Evolutionary conservation across 768 basidiomycete genomes (phyloP).

Genomic region (Calocybe gangraenosa): DNA sequence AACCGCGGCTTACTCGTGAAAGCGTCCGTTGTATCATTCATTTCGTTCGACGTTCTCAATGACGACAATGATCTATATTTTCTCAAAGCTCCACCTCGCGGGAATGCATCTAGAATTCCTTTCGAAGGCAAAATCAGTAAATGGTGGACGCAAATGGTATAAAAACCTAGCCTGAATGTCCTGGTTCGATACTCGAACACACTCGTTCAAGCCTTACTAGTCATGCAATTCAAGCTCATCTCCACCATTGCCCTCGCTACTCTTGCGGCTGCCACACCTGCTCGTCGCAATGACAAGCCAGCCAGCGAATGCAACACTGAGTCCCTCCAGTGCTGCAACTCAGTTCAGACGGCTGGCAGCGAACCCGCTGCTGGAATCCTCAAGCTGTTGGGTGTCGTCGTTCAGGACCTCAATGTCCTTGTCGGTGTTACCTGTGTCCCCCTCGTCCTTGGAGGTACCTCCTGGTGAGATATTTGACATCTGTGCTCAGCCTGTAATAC

Average conservation of each 20-base stretch:
- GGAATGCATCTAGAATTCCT: no score
- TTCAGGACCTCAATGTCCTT: slow-evolving; percentile 18
- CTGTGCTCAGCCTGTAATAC: no score
- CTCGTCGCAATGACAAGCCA: slow-evolving; percentile 7
- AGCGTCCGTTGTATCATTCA: no score
- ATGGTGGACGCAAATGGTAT: no score
- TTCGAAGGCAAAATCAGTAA: no score
- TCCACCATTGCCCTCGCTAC: slow-evolving; percentile 12
- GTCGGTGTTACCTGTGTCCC: slow-evolving; percentile 25
- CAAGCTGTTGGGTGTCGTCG: slow-evolving; percentile 21
- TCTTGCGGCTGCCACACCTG: slow-evolving; percentile 19
- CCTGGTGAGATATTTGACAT: slow-evolving; percentile 17
- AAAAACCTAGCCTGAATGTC: no score
- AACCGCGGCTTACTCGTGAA: no score
- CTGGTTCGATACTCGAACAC: no score
- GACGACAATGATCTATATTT: no score
- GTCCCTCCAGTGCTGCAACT: slow-evolving; percentile 27
- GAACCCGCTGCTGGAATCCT: slow-evolving; percentile 5
- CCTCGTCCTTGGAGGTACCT: slow-evolving; percentile 20
- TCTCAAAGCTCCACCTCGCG: no score
- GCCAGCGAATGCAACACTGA: slow-evolving; percentile 21
- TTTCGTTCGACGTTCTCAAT: no score
- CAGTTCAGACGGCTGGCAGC: slow-evolving; percentile 15
- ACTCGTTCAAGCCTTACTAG: no score
- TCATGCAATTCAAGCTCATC: slow-evolving; percentile 13